A percentile compares a stretch with the other conserved stretches of the same genome.
phyloP scores from a whole-genome alignment of 176 grass and related monocot genomes.

The Luzula sylvatica region DNA sequence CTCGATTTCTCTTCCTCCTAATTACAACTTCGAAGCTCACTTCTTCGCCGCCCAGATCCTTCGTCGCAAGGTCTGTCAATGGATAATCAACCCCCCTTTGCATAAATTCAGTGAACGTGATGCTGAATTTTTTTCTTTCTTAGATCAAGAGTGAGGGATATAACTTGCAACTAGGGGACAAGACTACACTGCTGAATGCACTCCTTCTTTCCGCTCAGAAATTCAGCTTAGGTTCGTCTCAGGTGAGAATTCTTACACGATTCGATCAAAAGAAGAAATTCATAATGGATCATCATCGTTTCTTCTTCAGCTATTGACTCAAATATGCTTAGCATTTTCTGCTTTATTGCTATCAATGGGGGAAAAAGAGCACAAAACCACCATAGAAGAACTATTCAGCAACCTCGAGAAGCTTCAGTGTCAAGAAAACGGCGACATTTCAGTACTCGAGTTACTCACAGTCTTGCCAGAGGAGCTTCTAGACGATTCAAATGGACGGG shows the following conservation, averaged over 20 bases:
- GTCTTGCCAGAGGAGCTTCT: constrained; percentile 78
- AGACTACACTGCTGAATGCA: constrained; percentile 47
- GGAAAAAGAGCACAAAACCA: constrained; percentile 32
- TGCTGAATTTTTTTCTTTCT: neutral
- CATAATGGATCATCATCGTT: neutral
- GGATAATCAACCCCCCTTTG: neutral
- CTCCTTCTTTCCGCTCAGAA: constrained; percentile 55
- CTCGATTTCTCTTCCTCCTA: neutral
- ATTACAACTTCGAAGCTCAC: constrained; percentile 30
- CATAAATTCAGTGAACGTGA: too few species aligned
- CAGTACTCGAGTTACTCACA: constrained; percentile 75
- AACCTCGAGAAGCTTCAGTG: constrained; percentile 40
- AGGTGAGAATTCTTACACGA: constrained; percentile 9
- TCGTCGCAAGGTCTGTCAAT: constrained; percentile 36
- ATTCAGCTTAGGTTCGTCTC: constrained; percentile 46
- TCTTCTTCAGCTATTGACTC: constrained; percentile 52
- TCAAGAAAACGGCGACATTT: constrained; percentile 35
- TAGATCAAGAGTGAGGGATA: constrained; percentile 42
- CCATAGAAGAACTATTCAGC: constrained; percentile 63
- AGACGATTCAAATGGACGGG: constrained; percentile 57
- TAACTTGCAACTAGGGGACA: constrained; percentile 23
- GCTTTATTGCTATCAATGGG: constrained; percentile 48
- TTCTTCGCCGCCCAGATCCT: constrained; percentile 61
- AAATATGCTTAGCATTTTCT: constrained; percentile 80
- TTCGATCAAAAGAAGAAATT: too few species aligned